Evolutionary conservation across 768 basidiomycete species (phyloP).

Genomic region (Leccinellum albellum): DNA sequence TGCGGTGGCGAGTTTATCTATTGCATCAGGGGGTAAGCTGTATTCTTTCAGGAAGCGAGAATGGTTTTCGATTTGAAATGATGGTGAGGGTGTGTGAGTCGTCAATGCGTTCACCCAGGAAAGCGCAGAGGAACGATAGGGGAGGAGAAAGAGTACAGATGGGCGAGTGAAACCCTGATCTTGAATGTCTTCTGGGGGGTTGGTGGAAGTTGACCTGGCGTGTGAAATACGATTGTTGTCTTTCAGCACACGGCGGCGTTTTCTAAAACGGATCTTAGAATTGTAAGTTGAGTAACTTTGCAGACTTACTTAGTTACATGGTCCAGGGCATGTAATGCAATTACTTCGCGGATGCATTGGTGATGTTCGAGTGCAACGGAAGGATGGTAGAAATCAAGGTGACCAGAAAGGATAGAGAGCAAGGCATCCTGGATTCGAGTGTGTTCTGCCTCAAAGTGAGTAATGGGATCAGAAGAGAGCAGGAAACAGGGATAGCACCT

Average conservation of each 20-base stretch:
- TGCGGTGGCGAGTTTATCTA: constrained; percentile 76
- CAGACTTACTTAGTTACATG: constrained; percentile 77
- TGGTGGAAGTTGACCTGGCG: constrained; percentile 52
- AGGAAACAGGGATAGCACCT: constrained; percentile 35
- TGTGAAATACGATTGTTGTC: constrained; percentile 91
- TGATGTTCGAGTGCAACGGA: constrained; percentile 63
- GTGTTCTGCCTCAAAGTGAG: constrained; percentile 36
- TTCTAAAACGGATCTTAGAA: constrained; percentile 46
- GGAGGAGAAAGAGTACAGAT: constrained; percentile 86
- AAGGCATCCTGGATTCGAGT: constrained; percentile 61
- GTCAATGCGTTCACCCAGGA: constrained; percentile 81
- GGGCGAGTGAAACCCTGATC: constrained; percentile 99
- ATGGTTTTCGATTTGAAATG: constrained; percentile 85
- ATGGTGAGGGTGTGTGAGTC: constrained; percentile 64
- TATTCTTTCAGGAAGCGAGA: constrained; percentile 81
- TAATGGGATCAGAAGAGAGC: background rate
- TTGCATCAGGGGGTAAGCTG: constrained; percentile 68
- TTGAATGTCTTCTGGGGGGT: constrained; percentile 71
- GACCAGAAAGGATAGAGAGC: constrained; percentile 58
- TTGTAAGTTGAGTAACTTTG: background rate
- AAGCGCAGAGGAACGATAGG: constrained; percentile 86
- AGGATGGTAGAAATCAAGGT: constrained; percentile 76
- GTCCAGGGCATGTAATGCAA: constrained; percentile 78
- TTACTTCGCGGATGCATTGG: constrained; percentile 59
- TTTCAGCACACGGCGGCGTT: constrained; percentile 83